A percentile compares a stretch with the other conserved stretches of the same genome.
These are phyloP conservation scores for Pestalotiopsis sp. DNA, from an alignment of 2,329 filamentous ascomycete species.

Conservation along the genomic window DNA sequence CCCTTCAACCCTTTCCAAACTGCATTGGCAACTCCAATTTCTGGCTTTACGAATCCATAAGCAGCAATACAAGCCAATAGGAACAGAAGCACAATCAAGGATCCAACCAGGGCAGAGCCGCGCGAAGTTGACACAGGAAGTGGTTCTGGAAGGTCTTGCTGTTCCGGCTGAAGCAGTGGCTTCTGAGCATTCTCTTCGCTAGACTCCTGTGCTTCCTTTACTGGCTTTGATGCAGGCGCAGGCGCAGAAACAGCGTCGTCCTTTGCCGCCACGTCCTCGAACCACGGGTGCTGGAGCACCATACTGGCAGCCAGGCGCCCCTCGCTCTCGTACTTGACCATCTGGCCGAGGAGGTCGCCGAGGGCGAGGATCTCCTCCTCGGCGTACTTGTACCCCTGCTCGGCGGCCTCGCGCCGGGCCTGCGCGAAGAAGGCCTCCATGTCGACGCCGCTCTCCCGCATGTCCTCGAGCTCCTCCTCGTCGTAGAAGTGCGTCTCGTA, in stretches of 20 bases:
- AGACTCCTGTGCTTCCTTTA: neutral
- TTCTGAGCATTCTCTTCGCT: neutral
- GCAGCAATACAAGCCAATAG: neutral
- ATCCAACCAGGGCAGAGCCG: neutral
- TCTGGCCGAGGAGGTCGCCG: constrained; percentile 5
- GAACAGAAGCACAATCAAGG: neutral
- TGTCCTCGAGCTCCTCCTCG: neutral
- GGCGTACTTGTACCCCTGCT: neutral
- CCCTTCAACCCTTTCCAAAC: neutral
- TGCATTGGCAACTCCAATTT: neutral
- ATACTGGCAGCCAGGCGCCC: neutral
- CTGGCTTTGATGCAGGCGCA: neutral
- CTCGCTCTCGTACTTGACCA: constrained; percentile 6
- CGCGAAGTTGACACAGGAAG: neutral
- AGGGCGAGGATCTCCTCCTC: constrained; percentile 3
- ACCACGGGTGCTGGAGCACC: constrained; percentile 9
- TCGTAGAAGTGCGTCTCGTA: neutral
- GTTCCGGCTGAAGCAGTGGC: neutral
- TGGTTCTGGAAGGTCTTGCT: neutral
- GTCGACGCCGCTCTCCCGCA: neutral
- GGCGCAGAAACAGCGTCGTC: too few relatives aligned
- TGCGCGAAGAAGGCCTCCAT: neutral
- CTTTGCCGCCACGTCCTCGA: neutral
- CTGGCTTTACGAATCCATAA: neutral
- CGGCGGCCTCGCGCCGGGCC: neutral